Evolutionary conservation across 257 asterid species (phyloP).

Genomic region (Solanum bulbocastanum): DNA sequence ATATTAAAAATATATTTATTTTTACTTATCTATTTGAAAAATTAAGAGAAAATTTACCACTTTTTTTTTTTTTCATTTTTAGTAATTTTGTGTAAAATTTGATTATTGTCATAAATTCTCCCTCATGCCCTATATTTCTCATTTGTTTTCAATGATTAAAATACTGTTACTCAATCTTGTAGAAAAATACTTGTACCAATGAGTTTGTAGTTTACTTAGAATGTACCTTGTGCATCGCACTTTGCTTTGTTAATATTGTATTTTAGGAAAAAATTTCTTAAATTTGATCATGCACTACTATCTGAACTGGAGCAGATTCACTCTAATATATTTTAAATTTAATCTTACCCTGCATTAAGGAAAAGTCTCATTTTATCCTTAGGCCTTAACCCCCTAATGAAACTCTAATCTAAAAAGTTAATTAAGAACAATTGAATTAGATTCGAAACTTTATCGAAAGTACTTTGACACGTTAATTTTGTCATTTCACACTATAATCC

Average conservation of each 20-base stretch:
- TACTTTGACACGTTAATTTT: not conserved
- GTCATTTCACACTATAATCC: rapidly evolving
- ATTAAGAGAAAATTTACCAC: not conserved
- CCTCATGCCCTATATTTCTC: not conserved
- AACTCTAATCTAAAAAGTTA: not conserved
- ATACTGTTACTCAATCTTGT: not conserved
- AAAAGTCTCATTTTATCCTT: not conserved
- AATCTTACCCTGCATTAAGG: not conserved
- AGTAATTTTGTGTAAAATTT: not conserved
- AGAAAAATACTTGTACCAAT: not conserved
- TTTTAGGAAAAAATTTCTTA: not conserved
- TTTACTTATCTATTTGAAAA: not conserved
- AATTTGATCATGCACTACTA: not conserved
- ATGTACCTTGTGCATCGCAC: not conserved
- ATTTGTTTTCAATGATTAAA: not conserved
- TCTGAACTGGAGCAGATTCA: not conserved
- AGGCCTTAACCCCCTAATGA: not conserved
- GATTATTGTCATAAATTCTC: not conserved
- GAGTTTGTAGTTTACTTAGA: not conserved
- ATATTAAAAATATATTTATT: too few species aligned
- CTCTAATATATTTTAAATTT: not conserved
- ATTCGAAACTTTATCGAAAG: not conserved
- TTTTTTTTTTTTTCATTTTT: not conserved
- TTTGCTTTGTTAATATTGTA: not conserved
- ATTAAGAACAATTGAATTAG: not conserved